Base-by-base conservation (phyloP, 1,284 basidiomycete genomes). In the Naganishia sp. region DNA sequence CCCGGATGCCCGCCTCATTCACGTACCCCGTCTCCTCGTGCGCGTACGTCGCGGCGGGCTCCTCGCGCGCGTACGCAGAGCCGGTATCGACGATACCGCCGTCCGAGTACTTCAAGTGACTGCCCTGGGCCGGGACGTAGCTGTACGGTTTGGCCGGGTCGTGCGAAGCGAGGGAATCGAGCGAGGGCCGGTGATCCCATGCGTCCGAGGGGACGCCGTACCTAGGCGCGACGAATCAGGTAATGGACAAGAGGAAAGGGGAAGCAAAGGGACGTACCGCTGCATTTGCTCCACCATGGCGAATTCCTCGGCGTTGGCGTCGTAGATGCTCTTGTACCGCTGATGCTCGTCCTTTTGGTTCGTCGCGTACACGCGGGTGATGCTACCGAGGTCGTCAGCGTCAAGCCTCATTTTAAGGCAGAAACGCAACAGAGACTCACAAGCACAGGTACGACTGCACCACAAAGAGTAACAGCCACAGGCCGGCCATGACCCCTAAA, bases 401-500 rank as follows among this genome's bases (percentile, higher is more conserved):
- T 0, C n/a, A 25, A 10, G 15, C 17, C 3, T 15, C 21, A 13
- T 41, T 28, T n/a, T n/a, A n/a, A n/a, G n/a, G n/a, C n/a, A n/a
- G n/a, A n/a, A n/a, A n/a, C n/a, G n/a, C n/a, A n/a, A n/a, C n/a
- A n/a, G n/a, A n/a, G 41, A 71, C 66, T 70, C 65, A 77, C 68
- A 66, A 74, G 66, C 76, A 63, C 77, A 73, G 72, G 74, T 83
- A 72, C 75, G 89, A 88, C 80, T 94, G 90, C 61, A 90, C 82
- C 63, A 89, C 81, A 25, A 85, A 85, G 35, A 95, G 82, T 13
- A 94, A 74, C 6, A 89, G 77, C 90, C 91, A 95, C 21, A 94
- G 80, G 4, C 85, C 90, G 23, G 84, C 89, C 91, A 95, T 94
- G 69, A 95, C 81, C 43, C 93, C 93, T n/a, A 95, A 81, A 74